phyloP scores from a whole-genome alignment of 2,329 filamentous ascomycete species.

The Xylaria sp. region DNA sequence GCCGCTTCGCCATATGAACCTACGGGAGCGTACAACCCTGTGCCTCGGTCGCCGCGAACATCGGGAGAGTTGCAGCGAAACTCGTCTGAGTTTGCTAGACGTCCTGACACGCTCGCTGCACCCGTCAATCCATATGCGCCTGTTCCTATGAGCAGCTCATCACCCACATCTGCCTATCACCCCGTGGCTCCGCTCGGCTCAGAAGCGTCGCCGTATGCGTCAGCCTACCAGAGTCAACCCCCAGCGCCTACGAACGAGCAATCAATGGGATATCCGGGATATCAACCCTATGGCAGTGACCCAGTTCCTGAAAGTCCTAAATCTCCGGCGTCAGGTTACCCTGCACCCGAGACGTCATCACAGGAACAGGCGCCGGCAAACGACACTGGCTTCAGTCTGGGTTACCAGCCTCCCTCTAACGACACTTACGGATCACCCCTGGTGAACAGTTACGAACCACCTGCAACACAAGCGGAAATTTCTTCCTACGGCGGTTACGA shows the following conservation, averaged over 20 bases:
- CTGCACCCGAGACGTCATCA: conserved; percentile 11
- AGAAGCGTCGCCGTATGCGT: conserved; percentile 24
- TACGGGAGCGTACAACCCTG: conserved; percentile 26
- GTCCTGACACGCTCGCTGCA: conserved; percentile 36
- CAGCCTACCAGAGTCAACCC: conserved; percentile 20
- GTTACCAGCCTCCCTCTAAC: conserved; percentile 44
- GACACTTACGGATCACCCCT: conserved; percentile 49
- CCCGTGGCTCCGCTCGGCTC: conserved; percentile 19
- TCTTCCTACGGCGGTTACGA: conserved; percentile 46
- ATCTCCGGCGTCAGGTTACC: conserved; percentile 8
- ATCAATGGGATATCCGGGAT: conserved; percentile 26
- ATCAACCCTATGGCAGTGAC: conserved; percentile 25
- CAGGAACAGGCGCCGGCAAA: conserved; percentile 17
- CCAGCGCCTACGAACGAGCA: conserved; percentile 16
- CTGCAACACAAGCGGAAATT: conserved; percentile 25
- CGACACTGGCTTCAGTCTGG: conserved; percentile 20
- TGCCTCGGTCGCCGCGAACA: conserved; percentile 39
- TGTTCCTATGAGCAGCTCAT: conserved; percentile 22
- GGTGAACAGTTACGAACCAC: conserved; percentile 32
- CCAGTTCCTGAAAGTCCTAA: conserved; percentile 16
- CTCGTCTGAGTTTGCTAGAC: conserved; percentile 40
- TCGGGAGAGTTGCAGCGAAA: conserved; percentile 39
- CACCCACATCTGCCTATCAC: conserved; percentile 32
- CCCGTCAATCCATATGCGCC: conserved; percentile 34
- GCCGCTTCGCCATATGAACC: conserved; percentile 36